Evolutionary conservation across 352 stramenopile species (phyloP).

Genomic region (Phytopythium boreale): DNA sequence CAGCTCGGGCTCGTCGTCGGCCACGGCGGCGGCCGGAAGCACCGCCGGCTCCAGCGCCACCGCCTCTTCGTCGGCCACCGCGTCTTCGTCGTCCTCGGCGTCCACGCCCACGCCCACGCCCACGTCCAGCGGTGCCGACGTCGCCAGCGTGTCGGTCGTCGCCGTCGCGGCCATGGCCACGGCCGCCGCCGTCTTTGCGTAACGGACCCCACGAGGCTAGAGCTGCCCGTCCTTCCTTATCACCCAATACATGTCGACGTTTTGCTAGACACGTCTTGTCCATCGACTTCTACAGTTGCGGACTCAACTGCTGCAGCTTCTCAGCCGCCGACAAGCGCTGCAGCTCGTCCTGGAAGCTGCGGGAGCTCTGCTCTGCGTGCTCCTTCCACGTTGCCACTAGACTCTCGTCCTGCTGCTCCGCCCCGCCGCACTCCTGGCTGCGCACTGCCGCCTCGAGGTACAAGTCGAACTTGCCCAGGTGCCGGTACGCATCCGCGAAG

Average conservation of each 20-base stretch:
- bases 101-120: constrained; percentile 4
- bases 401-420: neutral
- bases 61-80: neutral
- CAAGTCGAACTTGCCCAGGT: constrained; percentile 50
- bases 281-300: constrained; percentile 8
- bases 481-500: constrained; percentile 60
- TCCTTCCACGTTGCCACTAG: constrained; percentile 8
- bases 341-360: constrained; percentile 28
- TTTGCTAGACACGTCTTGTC: neutral
- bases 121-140: neutral
- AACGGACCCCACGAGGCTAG: neutral
- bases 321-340: constrained; percentile 14
- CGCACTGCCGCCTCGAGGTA: constrained; percentile 39
- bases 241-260: neutral
- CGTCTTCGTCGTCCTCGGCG: neutral
- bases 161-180: neutral
- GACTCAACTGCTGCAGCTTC: constrained; percentile 25
- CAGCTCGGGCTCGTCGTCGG: neutral
- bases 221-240: neutral
- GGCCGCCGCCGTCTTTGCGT: constrained; percentile 11
- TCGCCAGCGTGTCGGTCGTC: neutral
- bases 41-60: constrained; percentile 10
- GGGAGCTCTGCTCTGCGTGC: constrained; percentile 11
- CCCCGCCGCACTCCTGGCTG: constrained; percentile 4
- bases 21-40: neutral